Base-by-base conservation (phyloP, 768 basidiomycete species). In the Tubosaeta brunneosetosa region DNA sequence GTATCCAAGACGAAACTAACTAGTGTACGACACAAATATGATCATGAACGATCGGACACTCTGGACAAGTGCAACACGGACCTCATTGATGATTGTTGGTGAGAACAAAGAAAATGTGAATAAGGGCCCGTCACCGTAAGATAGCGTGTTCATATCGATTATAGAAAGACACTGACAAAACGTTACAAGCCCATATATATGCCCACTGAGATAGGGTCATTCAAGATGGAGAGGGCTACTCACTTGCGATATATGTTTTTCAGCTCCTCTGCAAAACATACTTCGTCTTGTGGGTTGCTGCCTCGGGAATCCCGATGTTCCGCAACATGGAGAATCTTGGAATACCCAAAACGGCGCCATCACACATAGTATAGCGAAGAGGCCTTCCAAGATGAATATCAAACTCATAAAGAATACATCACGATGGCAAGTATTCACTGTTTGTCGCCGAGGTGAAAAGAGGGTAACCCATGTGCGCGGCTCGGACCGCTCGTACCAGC, bases 401-500 rank as follows among this genome's bases (percentile, higher is more conserved):
- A n/a, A n/a, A 12, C 33, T 19, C 11, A 36, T 50, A 13, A 52
- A 52, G 22, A 14, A 38, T 26, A 27, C 11, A 14, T 4, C 22
- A 32, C 26, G 13, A 25, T n/a, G 17, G n/a, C 29, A 44, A 34
- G 63, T 43, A 55, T 75, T 47, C 48, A 84, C 90, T 5, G 88
- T 82, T 75, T 0, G 89, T 91, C 2, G 88, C 87, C 27, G 88
- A 85, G 3, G 85, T 83, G 69, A 90, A 91, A 93, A 93, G 14
- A 85, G 53, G 0, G 88, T 86, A 22, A 86, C 72, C 32, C 88
- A 82, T 31, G 79, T 74, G 14, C 86, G 88, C 59, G 87, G 77
- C 61, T 93, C 91, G 11, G 81, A 77, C 26, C 86, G 82, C 61
- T 82, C 85, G 67, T 92, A 92, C 88, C 90, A 92, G 59, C 85